Base-by-base conservation (phyloP, 352 stramenopile species). In the Poterioochromonas sp. region DNA sequence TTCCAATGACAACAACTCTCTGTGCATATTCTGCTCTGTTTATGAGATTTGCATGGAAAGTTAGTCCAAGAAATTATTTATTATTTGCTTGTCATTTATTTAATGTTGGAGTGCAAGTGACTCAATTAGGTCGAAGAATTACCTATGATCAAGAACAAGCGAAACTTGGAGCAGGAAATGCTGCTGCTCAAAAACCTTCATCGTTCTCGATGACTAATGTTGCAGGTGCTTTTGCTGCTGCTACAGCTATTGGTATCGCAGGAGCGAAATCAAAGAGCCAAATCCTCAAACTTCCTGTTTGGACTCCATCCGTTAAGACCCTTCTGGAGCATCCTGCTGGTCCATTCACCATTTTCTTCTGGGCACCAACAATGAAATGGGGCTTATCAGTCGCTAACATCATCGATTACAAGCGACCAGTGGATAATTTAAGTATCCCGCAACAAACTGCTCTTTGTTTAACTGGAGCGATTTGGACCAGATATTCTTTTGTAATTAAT, bases 41-140 rank as follows among this genome's bases (percentile, higher is more conserved):
- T 34, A 62, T 62, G 51, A 62, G 51, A 62, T 62, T 62, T 62
- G 51, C 51, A 35, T 62, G 51, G 51, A 62, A 29, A n/a, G 51
- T 62, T 34, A 11, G 32, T 8, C 51, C 51, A 1, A 62, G 51
- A 62, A 62, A 62, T 62, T 62, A 29, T 1, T 34, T 62, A 35
- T 62, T 62, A 62, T 62, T 62, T 62, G 51, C 51, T 35, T 62
- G 51, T 34, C 51, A 62, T 62, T 35, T 34, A 34, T 62, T 8
- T 26, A 62, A 62, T 62, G 51, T 29, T 29, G 51, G 18, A 35
- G 51, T 34, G 2, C 51, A 62, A 62, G 5, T 8, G 5, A 62
- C 15, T 62, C 22, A 29, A 34, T 26, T 62, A 62, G 18, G 51
- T 5, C 15, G 22, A 62, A 34, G 18, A 5, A 62, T 62, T 29